These are phyloP conservation scores for Puccinia horiana DNA, from an alignment of 1,284 basidiomycete genomes.

Conservation along the genomic window DNA sequence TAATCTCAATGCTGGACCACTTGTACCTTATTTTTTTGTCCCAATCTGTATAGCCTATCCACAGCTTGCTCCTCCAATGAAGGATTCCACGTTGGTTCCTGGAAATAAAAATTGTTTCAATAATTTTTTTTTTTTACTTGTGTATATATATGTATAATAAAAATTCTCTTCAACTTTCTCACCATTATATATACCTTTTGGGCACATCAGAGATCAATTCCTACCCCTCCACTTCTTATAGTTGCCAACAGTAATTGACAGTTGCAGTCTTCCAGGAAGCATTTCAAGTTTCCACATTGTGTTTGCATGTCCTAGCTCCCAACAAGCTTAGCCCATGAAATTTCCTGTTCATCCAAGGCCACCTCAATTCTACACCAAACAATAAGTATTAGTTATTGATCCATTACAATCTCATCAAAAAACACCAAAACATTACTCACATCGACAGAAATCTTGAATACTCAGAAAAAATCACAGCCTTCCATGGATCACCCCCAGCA, in stretches of 20 bases:
- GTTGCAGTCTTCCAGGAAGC: background rate
- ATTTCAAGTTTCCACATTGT: background rate
- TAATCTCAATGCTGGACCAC: background rate
- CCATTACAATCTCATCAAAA: background rate
- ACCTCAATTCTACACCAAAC: background rate
- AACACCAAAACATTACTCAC: background rate
- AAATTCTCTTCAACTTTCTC: background rate
- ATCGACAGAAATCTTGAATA: background rate
- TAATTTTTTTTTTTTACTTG: too few species aligned
- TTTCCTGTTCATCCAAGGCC: background rate
- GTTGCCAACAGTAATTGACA: background rate
- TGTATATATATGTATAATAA: background rate
- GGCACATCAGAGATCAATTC: background rate
- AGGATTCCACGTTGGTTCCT: constrained; percentile 20
- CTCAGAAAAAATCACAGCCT: constrained; percentile 2
- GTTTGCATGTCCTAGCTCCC: background rate
- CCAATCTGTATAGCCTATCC: constrained; percentile 11
- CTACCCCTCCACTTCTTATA: background rate
- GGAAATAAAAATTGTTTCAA: background rate
- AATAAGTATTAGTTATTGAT: background rate
- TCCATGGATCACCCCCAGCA: background rate
- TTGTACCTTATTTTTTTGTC: background rate
- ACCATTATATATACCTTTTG: background rate
- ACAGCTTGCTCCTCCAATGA: constrained; percentile 1
- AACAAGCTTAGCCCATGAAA: background rate